phyloP scores from a whole-genome alignment of 768 basidiomycete genomes.

The Suillus weaverae region DNA sequence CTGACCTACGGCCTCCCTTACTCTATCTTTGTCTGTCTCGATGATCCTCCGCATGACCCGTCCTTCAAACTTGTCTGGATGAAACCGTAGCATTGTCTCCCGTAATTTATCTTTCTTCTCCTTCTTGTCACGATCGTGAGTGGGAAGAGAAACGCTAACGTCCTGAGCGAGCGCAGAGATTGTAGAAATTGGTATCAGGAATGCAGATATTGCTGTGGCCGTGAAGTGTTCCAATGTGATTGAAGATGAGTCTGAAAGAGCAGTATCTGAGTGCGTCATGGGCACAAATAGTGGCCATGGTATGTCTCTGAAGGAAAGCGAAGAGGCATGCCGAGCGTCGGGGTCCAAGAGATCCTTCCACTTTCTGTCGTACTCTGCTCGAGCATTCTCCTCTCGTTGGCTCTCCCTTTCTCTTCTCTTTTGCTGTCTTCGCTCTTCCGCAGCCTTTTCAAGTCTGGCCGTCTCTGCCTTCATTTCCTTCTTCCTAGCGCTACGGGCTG shows the following conservation, averaged over 20 bases:
- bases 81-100: conserved; percentile 71
- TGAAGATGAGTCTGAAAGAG: conserved; percentile 15
- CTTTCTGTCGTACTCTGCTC: conserved; percentile 53
- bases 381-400: conserved; percentile 43
- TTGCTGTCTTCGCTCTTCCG: conserved; percentile 51
- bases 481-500: conserved; percentile 53
- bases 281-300: conserved; percentile 64
- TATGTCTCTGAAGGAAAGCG: conserved; percentile 56
- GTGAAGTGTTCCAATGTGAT: conserved; percentile 50
- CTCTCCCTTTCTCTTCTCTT: conserved; percentile 50
- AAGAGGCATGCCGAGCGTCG: conserved; percentile 20
- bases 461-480: conserved; percentile 57
- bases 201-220: conserved; percentile 52
- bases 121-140: conserved; percentile 39
- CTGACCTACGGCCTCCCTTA: conserved; percentile 60
- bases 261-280: conserved; percentile 24
- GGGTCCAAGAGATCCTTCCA: conserved; percentile 54
- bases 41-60: conserved; percentile 57
- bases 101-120: conserved; percentile 60
- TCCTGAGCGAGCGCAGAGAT: background rate
- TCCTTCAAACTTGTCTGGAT: conserved; percentile 83
- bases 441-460: conserved; percentile 46
- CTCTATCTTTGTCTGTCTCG: conserved; percentile 46
- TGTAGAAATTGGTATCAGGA: conserved; percentile 44
- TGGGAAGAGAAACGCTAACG: conserved; percentile 6